Base-by-base conservation (phyloP, 108 stramenopile genomes). In the Aureococcus anophagefferens region DNA sequence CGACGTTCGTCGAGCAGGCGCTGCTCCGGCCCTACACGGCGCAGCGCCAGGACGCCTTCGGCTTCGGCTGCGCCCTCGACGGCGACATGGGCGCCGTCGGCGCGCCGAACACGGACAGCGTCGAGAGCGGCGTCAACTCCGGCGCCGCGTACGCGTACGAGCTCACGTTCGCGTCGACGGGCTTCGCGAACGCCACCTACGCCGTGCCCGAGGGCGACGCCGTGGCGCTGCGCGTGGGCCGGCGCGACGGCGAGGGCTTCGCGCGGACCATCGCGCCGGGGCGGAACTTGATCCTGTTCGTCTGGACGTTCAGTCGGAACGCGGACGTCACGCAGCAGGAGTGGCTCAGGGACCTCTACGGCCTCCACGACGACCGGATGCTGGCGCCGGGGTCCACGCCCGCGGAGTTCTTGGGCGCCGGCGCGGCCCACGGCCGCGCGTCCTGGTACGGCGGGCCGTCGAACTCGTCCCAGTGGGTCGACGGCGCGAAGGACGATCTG, bases 21-120 rank as follows among this genome's bases (percentile, higher is more conserved):
- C 87, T 83, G 66, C 68, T 88, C 44, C 79, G 84, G 30, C 86
- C 88, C 30, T 75, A 65, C 63, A 72, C 67, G 32, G 79, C 85
- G 46, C 88, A 89, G 68, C 68, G 75, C 64, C 88, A 89, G 65
- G 86, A 87, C 65, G 62, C 80, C 15, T 70, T 88, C 40, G 89
- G 87, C 16, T 40, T 68, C 30, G 70, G 64, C 63, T 86, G 88
- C 13, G 84, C 84, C 16, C 66, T 89, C 25, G 72, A 78, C 64
- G 79, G 68, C 45, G 65, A 69, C 69, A 31, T 64, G 35, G 82
- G 76, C 29, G 71, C 77, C 18, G 84, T 88, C 16, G 88, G 89
- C 36, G 86, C 88, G 30, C 88, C 88, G 14, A 90, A 90, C 76
- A 73, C 88, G 35, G 88, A 90, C 72, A 72, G 69, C 15, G 34